Evolutionary conservation across 1,284 basidiomycete species (phyloP), one percentile per base, ranked within the genome.

Genomic region (Microbotryum silenes-acaulis): DNA sequence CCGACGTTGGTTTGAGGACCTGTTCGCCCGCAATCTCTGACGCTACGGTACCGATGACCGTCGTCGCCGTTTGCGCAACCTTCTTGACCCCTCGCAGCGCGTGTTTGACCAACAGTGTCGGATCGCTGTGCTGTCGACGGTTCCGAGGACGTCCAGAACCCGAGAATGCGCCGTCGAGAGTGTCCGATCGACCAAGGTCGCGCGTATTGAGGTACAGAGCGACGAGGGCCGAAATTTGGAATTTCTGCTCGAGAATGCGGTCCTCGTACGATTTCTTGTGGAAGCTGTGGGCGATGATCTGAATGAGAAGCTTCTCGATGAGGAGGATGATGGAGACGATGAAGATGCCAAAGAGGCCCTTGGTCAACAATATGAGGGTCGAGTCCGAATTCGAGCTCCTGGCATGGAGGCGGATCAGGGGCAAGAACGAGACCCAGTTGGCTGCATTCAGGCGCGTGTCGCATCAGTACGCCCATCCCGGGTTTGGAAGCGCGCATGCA

Each of bases 1-100:
- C 88, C 2, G 89, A 90, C 74, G 92, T 91, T 49, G 90, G 90
- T 74, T 92, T 89, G 46, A 93, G 76, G 8, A 91, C 85, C 54
- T 85, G 86, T 70, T 86, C 86, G 62, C 75, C 75, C 0, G 75
- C 74, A 66, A 78, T 79, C 67, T 80, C 77, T 45, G 74, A 74
- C 14, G 78, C 78, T 45, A 81, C 80, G 23, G 72, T 74, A n/a
- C 75, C 75, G 21, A 76, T 69, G 16, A 75, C 71, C 50, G 72
- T 74, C 21, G 74, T 73, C 54, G 71, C 72, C 18, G 71, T 70
- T 51, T 72, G 66, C 1, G 70, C 86, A 51, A 88, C 83, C 71
- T 78, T 77, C 56, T 82, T 82, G 21, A 90, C 82, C 27, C 86
- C 88, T 68, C 84, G 83, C 52, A 89, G 75, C 0, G 89, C 83